Conservation (phyloP, 345 rosid genomes). For the Geranium rotundifolium region DNA sequence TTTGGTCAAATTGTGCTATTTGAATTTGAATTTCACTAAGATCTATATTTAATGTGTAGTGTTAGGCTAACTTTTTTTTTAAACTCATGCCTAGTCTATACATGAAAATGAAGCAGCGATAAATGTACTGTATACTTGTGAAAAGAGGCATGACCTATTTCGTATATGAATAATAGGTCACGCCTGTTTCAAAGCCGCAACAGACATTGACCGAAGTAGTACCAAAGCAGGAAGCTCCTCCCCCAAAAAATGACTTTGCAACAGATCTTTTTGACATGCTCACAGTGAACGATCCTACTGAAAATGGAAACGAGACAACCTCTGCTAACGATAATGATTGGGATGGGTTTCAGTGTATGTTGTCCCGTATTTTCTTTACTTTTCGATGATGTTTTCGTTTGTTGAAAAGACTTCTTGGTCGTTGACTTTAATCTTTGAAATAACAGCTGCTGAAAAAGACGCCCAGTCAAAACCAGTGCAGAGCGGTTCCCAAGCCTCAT, state of each 20-base stretch:
- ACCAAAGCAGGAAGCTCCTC: constrained; percentile 27
- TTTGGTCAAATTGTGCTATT: too few relatives aligned
- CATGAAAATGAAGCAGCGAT: too few relatives aligned
- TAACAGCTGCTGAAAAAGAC: background rate
- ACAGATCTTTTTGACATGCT: constrained; percentile 85
- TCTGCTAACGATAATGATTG: constrained; percentile 65
- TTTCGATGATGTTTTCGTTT: background rate
- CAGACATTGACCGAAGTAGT: constrained; percentile 29
- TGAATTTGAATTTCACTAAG: too few relatives aligned
- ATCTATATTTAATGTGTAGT: too few relatives aligned
- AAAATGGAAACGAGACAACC: constrained; percentile 50
- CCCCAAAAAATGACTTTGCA: constrained; percentile 68
- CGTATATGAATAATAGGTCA: constrained; percentile 29
- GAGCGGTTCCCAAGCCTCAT: background rate
- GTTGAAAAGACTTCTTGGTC: background rate
- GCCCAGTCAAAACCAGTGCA: background rate
- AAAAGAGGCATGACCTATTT: background rate
- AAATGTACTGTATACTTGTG: too few relatives aligned
- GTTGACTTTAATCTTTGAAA: constrained; percentile 9
- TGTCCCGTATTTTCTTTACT: background rate
- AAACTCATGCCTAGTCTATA: too few relatives aligned
- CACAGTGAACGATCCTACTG: constrained; percentile 57
- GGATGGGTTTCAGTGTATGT: constrained; percentile 95
- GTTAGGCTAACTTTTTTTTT: too few relatives aligned
- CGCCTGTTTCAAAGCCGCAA: constrained; percentile 33